Evolutionary conservation across 2,329 filamentous ascomycete species (phyloP).

Genomic region (Aspergillus flavus): DNA sequence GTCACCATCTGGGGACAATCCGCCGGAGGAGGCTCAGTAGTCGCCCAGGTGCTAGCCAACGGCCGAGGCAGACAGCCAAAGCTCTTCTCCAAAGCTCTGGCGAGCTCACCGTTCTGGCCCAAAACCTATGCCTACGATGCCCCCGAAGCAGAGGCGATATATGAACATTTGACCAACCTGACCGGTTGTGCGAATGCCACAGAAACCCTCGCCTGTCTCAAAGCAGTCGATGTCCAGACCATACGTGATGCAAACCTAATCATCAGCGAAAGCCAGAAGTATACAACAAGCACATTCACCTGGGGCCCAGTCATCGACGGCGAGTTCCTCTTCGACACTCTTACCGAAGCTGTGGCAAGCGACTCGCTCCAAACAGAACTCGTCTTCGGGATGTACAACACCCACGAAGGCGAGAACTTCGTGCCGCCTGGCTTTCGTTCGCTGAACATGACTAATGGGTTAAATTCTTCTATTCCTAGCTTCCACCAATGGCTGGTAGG

Average conservation of each 20-base stretch:
- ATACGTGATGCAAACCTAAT: conserved; percentile 56
- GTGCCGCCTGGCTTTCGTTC: conserved; percentile 54
- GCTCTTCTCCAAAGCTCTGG: conserved; percentile 55
- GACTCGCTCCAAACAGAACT: conserved; percentile 49
- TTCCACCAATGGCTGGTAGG: conserved; percentile 58
- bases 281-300: conserved; percentile 59
- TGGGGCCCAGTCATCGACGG: conserved; percentile 65
- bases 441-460: conserved; percentile 40
- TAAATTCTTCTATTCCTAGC: conserved; percentile 53
- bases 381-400: conserved; percentile 62
- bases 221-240: conserved; percentile 55
- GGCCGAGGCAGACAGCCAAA: conserved; percentile 44
- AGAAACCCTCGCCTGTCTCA: conserved; percentile 58
- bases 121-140: conserved; percentile 59
- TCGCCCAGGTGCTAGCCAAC: conserved; percentile 50
- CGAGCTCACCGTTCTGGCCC: conserved; percentile 61
- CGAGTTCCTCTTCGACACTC: conserved; percentile 51
- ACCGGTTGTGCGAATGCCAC: conserved; percentile 50
- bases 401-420: conserved; percentile 66
- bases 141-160: conserved; percentile 55
- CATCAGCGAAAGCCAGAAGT: conserved; percentile 54
- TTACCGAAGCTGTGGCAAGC: conserved; percentile 48
- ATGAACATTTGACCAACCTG: conserved; percentile 49
- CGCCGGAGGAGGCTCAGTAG: conserved; percentile 53
- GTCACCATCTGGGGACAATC: conserved; percentile 61